Base-by-base conservation (phyloP, 176 grass and related monocot species). In the Oryza rufipogon region DNA sequence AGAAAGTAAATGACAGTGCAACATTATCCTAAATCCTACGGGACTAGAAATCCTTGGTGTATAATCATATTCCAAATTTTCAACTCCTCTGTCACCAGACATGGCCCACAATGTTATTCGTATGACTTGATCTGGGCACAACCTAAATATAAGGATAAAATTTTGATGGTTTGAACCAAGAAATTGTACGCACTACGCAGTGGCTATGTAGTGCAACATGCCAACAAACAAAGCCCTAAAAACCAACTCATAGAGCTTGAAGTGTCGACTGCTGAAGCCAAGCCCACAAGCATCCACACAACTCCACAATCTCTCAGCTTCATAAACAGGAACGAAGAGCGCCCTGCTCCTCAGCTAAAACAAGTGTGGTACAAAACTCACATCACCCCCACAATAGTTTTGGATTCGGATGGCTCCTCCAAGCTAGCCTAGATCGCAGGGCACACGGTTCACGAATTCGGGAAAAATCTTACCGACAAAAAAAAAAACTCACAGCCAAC, bases 191-290 rank as follows among this genome's bases (percentile, higher is more conserved):
- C 8, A 15, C 28, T 16, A 22, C 10, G 71, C 8, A 15, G 42
- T 26, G 4, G 25, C 20, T n/a, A 60, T 60, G 7, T 7, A 60
- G 17, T 60, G 56, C 19, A 41, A 78, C 23, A 46, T 17, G 25
- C n/a, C 45, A 65, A 38, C 33, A 79, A 66, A 74, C 26, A 26
- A 80, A 84, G 75, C 48, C 48, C 70, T 70, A 78, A 44, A 33
- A 66, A 44, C n/a, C 42, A 41, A 79, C 45, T 72, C 71, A 65
- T 39, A 77, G 15, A 71, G 73, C 41, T 77, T 15, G 61, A 17
- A 63, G 28, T 78, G 66, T 7, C 65, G 11, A 64, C n/a, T 71
- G 73, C 7, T 78, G 11, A 71, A 44, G 3, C 22, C 68, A 67
- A 67, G 67, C 17, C 34, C 42, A 19, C n/a, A 22, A 52, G 56